Base-by-base conservation (phyloP, 805 yeast genomes). In the Saccharomyces paradoxus region DNA sequence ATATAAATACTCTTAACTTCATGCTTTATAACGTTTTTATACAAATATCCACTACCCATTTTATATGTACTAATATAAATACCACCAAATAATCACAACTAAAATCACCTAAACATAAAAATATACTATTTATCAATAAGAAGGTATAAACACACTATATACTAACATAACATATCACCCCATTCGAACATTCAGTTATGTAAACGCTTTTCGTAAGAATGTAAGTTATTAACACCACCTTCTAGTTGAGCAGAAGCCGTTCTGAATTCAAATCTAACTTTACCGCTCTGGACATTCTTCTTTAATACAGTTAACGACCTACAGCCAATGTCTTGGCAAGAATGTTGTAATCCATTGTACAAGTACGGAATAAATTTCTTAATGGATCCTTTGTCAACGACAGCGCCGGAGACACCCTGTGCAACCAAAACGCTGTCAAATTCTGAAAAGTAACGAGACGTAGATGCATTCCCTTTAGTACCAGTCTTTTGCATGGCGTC, bases 161-260 rank as follows among this genome's bases (percentile, higher is more conserved):
- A 26, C 27, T 26, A 26, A 26, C 5, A 26, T 26, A 26, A 3
- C 27, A 26, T 26, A 26, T 26, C 4, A 26, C 5, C 27, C 27
- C 27, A 26, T 26, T 26, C 5, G n/a, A 26, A 26, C 27, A 5
- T 52, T 68, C 81, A 89, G 71, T 89, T 89, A 26, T 26, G 27
- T 26, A 26, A 26, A 26, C 27, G 89, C 83, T 94, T 94, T 78
- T 94, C 99, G 73, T 26, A 26, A 5, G 27, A 26, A 26, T 26
- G 27, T 88, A 94, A 56, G 97, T 96, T 91, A 76, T 89, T 87
- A 59, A 94, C 92, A 75, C 98, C 98, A 80, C 99, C 99, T 79
- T 94, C 99, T 62, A 90, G 80, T 81, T 94, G 99, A 60, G 99
- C 97, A 69, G 97, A 88, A 51, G 98, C 96, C 64, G 98, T 91